Conservation (phyloP, 768 basidiomycete genomes). For the Russula lepida region DNA sequence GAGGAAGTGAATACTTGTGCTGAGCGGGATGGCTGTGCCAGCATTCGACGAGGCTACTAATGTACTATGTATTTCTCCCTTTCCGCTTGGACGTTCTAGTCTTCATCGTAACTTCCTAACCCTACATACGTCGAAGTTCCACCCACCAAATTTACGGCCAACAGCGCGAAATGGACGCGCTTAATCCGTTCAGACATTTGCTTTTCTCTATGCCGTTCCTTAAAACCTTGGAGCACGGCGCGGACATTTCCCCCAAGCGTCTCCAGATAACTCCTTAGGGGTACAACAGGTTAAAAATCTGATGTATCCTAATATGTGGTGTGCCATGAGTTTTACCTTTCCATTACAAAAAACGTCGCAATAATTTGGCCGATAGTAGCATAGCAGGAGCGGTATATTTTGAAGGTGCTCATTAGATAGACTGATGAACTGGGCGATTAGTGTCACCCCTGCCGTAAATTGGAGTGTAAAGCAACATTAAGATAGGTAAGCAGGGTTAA, state of each 20-base stretch:
- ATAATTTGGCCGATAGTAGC: constrained; percentile 24
- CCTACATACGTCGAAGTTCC: neutral
- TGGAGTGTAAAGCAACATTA: constrained; percentile 23
- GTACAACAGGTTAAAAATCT: neutral
- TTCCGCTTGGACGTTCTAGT: neutral
- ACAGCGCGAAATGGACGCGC: neutral
- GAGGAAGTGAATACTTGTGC: constrained; percentile 17
- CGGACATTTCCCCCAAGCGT: constrained; percentile 26
- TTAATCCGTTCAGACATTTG: neutral
- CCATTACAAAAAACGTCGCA: constrained; percentile 30
- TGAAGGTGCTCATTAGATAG: constrained; percentile 30
- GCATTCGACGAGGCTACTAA: constrained; percentile 5
- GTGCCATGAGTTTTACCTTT: constrained; percentile 26
- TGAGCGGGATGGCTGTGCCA: neutral
- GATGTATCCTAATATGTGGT: too few relatives aligned
- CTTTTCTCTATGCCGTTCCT: neutral
- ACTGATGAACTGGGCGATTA: constrained; percentile 14
- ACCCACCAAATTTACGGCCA: neutral
- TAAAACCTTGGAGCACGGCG: constrained; percentile 26
- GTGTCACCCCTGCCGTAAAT: neutral
- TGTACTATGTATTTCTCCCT: constrained; percentile 13
- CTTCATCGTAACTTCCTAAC: neutral
- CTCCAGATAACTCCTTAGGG: constrained; percentile 26
- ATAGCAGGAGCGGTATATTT: constrained; percentile 25
- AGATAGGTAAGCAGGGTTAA: constrained; percentile 24